Percentiles rank a stretch among this genome's conserved stretches.
These are phyloP conservation scores for Beauveria bassiana DNA, from an alignment of 2,329 filamentous ascomycete species.

Conservation along the genomic window DNA sequence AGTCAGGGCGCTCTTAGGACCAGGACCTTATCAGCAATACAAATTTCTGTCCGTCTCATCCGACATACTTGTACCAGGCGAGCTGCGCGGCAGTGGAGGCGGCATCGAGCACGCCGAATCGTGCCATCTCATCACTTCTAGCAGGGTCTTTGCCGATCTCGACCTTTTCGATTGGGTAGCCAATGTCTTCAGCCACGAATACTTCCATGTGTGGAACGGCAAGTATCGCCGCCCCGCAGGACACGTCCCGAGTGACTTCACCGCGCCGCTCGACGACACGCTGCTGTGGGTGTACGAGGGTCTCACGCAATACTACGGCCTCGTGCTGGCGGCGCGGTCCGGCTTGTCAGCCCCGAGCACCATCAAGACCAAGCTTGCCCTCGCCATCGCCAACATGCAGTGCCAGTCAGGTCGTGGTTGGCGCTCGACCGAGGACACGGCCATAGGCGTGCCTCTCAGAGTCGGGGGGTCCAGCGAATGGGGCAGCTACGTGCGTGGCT, in stretches of 20 bases:
- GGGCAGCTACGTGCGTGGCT: not conserved
- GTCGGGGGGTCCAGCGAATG: not conserved
- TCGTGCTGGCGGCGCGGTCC: slow-evolving; percentile 6
- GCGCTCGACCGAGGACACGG: slow-evolving; percentile 11
- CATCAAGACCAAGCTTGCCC: not conserved
- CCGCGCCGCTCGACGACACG: slow-evolving; percentile 9
- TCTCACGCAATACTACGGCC: slow-evolving; percentile 11
- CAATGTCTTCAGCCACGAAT: slow-evolving; percentile 9
- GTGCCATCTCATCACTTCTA: not conserved
- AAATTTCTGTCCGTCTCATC: not conserved
- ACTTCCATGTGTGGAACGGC: slow-evolving; percentile 11
- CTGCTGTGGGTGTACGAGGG: slow-evolving; percentile 13
- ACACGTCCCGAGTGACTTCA: slow-evolving; percentile 9
- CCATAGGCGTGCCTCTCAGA: slow-evolving; percentile 6
- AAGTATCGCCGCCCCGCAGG: slow-evolving; percentile 12
- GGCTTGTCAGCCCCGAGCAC: not conserved
- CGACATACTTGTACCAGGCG: not conserved
- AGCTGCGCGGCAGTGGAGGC: not conserved
- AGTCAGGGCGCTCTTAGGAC: not conserved
- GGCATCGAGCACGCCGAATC: slow-evolving; percentile 11
- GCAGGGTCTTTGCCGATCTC: not conserved
- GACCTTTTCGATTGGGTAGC: not conserved
- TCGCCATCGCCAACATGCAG: not conserved
- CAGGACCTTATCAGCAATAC: not conserved
- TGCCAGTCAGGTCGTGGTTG: slow-evolving; percentile 7